Base-by-base conservation (phyloP, 1,284 basidiomycete genomes). In the Cerrena zonata region DNA sequence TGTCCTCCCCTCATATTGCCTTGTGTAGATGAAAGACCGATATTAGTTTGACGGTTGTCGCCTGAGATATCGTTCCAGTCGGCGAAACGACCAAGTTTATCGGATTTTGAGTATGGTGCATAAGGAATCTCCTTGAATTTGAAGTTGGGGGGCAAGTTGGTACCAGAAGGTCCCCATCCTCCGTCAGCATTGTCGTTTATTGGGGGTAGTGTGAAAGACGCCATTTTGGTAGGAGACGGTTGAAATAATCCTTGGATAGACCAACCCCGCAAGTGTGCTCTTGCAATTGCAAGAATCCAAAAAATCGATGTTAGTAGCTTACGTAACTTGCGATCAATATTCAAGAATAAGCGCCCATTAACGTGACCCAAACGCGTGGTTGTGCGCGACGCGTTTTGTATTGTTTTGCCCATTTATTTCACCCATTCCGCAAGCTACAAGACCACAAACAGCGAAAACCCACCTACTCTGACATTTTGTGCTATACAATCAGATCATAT, bases 81-180 rank as follows among this genome's bases (percentile, higher is more conserved):
- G 52, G 95, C 95, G 65, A 99, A 92, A 54, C 94, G 89, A 51
- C 92, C 93, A 54, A 99, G 85, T 71, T 97, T 98, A 78, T 99
- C 95, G 50, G 91, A 88, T 82, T 98, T 98, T 70, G 93, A 93
- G 77, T 92, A 98, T 3, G 94, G 94, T 1, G 94, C 92, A 66
- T 97, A 98, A 36, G 94, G 94, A 56, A 97, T 94, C 64, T 91
- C 89, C 65, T 84, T 86, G 75, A 91, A 91, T 68, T 88, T 87
- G 76, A 89, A 90, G 55, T 86, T 80, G 37, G 83, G 74, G 5
- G 88, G 87, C 19, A 88, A 71, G 65, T 84, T 85, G 1, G 84
- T 83, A 2, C 80, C 73, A 2, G 88, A 89, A 3, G 87, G 87
- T 1, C 88, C 88, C 88, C 88, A 91, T 40, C 86, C 84, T 25